Conservation (phyloP, 768 basidiomycete species). For the Psilocybe subaeruginosa region DNA sequence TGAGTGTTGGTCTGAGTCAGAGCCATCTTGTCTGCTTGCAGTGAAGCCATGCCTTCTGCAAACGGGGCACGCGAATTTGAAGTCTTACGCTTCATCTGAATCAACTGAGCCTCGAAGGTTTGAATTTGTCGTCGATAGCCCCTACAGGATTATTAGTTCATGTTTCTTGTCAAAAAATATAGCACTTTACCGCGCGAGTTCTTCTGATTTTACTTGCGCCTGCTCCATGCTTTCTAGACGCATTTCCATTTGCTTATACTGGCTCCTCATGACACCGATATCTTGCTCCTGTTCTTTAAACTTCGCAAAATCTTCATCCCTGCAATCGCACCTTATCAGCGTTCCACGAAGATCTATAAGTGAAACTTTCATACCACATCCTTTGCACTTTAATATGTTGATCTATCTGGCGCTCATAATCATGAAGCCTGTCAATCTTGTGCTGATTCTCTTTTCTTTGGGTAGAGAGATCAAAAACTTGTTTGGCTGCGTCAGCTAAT, state of each 20-base stretch:
- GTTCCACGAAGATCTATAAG: neutral
- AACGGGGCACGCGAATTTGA: slow-evolving; percentile 31
- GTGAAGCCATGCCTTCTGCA: slow-evolving; percentile 45
- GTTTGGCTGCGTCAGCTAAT: slow-evolving; percentile 66
- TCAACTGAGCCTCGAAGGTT: slow-evolving; percentile 59
- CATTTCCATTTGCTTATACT: slow-evolving; percentile 69
- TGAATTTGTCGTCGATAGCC: slow-evolving; percentile 63
- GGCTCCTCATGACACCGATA: slow-evolving; percentile 55
- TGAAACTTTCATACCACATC: slow-evolving; percentile 61
- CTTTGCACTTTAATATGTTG: slow-evolving; percentile 77
- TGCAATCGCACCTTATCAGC: slow-evolving; percentile 26
- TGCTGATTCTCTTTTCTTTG: slow-evolving; percentile 77
- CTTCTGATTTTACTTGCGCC: slow-evolving; percentile 56
- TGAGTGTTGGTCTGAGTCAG: slow-evolving; percentile 8
- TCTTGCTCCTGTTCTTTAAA: slow-evolving; percentile 68
- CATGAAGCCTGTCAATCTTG: slow-evolving; percentile 78
- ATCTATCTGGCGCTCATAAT: slow-evolving; percentile 89
- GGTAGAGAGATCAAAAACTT: slow-evolving; percentile 75
- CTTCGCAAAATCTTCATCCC: slow-evolving; percentile 76
- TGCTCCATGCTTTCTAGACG: slow-evolving; percentile 61
- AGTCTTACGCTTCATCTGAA: slow-evolving; percentile 46
- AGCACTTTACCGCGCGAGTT: slow-evolving; percentile 54
- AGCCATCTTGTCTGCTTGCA: slow-evolving; percentile 50
- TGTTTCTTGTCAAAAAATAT: neutral
- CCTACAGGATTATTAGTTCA: slow-evolving; percentile 33